Conservation (phyloP, 495 filamentous ascomycete genomes). For the Hypoxylon fuscum region DNA sequence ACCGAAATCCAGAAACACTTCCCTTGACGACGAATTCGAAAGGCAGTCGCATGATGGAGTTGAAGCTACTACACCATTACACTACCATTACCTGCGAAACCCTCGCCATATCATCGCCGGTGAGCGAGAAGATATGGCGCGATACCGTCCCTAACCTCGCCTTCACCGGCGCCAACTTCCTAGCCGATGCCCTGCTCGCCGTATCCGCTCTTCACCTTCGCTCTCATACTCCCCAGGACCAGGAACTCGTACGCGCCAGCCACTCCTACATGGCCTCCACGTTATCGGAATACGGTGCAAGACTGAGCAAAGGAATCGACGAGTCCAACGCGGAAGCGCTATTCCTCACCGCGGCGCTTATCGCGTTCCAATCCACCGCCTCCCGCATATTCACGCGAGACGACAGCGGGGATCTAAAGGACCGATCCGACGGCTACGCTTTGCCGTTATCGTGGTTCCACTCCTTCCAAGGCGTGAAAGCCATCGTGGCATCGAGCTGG, state of each 20-base stretch:
- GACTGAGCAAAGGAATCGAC: slow-evolving; percentile 58
- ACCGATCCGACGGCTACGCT: slow-evolving; percentile 47
- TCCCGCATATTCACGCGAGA: slow-evolving; percentile 62
- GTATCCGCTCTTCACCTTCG: slow-evolving; percentile 66
- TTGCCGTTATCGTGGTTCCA: slow-evolving; percentile 66
- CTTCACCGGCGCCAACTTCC: slow-evolving; percentile 59
- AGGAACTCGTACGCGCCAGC: slow-evolving; percentile 61
- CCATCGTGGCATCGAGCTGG: slow-evolving; percentile 60
- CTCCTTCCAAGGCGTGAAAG: slow-evolving; percentile 67
- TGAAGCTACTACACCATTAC: slow-evolving; percentile 64
- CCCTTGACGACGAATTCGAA: slow-evolving; percentile 48
- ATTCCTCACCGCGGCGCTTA: slow-evolving; percentile 63
- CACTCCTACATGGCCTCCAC: slow-evolving; percentile 67
- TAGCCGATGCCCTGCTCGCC: slow-evolving; percentile 65
- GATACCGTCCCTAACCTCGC: slow-evolving; percentile 63
- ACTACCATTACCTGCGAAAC: slow-evolving; percentile 63
- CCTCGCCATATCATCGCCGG: slow-evolving; percentile 57
- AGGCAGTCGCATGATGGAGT: slow-evolving; percentile 58
- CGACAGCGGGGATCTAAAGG: slow-evolving; percentile 43
- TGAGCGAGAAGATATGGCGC: slow-evolving; percentile 62
- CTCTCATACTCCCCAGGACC: slow-evolving; percentile 57
- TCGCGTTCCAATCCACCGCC: slow-evolving; percentile 66
- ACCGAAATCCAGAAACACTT: slow-evolving; percentile 48
- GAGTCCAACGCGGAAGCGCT: slow-evolving; percentile 63
- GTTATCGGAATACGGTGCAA: slow-evolving; percentile 61